Percentiles rank a stretch among this genome's conserved stretches.
These are phyloP conservation scores for Lolium rigidum DNA, from an alignment of 176 grass and related monocot species.

Conservation along the genomic window DNA sequence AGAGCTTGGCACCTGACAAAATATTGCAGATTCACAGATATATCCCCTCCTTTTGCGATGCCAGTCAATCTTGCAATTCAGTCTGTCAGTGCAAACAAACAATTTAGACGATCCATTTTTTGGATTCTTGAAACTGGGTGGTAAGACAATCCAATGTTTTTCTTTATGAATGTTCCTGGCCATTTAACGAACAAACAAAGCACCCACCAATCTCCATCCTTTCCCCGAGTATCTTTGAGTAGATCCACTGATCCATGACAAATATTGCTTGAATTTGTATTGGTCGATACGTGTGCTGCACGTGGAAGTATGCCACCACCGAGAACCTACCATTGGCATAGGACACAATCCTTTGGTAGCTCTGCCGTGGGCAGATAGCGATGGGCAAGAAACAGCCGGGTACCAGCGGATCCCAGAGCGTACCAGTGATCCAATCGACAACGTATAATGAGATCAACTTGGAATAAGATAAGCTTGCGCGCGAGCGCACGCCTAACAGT, in stretches of 20 bases:
- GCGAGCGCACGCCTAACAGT: conserved; percentile 21
- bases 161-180: neutral
- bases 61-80: neutral
- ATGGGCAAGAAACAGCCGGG: conserved; percentile 8
- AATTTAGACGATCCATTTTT: neutral
- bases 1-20: neutral
- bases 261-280: neutral
- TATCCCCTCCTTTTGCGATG: neutral
- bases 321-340: neutral
- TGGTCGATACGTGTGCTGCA: neutral
- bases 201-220: neutral
- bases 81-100: neutral
- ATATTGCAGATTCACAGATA: neutral
- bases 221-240: neutral
- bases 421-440: neutral
- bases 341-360: neutral
- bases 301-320: neutral
- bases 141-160: neutral
- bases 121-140: neutral
- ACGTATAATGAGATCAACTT: neutral
- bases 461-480: conserved; percentile 28
- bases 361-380: conserved; percentile 5
- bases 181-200: neutral
- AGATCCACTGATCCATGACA: neutral
- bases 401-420: conserved; percentile 18